Evolutionary conservation across 2,329 filamentous ascomycete genomes (phyloP), one percentile per base, ranked within the genome.

Genomic region (Eurotiales sp.): DNA sequence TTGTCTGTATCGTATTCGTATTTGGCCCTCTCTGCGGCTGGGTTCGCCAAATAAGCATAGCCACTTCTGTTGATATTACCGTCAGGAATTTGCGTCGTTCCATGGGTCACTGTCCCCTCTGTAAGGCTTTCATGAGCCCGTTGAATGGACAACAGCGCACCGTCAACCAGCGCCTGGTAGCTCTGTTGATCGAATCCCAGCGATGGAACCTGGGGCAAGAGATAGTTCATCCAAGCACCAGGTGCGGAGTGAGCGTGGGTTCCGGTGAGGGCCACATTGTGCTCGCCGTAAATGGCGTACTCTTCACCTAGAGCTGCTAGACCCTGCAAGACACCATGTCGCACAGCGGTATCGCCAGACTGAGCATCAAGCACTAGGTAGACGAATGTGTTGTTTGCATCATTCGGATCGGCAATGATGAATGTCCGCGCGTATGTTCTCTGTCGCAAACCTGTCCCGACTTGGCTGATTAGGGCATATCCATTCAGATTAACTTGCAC

Each of bases 211-310:
- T 96, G 91, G 7, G 91, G 92, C 5, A 96, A 77, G 8, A 97
- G 79, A 65, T 96, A 97, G 71, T 97, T 97, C 66, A 95, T 77
- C 90, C 90, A 97, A 5, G 87, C 92, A 2, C 88, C 92, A 0
- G 92, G 91, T 0, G 91, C 92, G 21, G 90, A 86, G 71, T 97
- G 92, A 22, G 88, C 93, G 68, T 97, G 92, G 0, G 92, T 97
- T 49, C 91, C 92, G 0, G 90, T 95, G 19, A 97, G 81, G 29
- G 92, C 92, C 30, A 96, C 73, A 63, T 96, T 97, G 60, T 87
- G 80, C 61, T 87, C 81, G 42, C 79, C 82, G 69, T 96, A 97
- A 23, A 85, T 72, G 1, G 80, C 75, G 66, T 91, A 96, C 3
- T 86, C 84, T 14, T 76, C 68, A 0, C 91, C 92, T 7, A 95